phyloP scores from a whole-genome alignment of 1,284 basidiomycete genomes.

The Sparassis latifolia region DNA sequence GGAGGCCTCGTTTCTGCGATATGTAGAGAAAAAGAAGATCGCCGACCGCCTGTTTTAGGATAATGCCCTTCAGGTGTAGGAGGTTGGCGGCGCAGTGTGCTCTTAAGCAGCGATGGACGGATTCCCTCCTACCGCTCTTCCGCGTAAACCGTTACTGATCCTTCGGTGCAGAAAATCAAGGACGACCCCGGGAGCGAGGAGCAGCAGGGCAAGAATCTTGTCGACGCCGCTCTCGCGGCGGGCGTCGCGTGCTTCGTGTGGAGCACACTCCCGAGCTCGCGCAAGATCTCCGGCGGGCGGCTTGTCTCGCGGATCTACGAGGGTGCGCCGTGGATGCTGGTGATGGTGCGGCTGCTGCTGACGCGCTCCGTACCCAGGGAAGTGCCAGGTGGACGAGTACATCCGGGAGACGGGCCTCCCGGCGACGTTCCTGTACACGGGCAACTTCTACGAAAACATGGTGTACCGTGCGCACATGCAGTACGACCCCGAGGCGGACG shows the following conservation, averaged over 20 bases:
- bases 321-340: no score
- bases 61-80: no score
- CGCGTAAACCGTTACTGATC: no score
- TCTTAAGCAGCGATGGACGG: no score
- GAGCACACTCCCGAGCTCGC: conserved; percentile 20
- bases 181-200: conserved; percentile 20
- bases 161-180: conserved; percentile 14
- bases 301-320: conserved; percentile 20
- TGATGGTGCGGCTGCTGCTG: background rate
- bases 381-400: conserved; percentile 19
- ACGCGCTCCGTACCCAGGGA: conserved; percentile 5
- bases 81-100: no score
- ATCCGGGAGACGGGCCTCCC: conserved; percentile 13
- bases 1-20: no score
- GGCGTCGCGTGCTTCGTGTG: conserved; percentile 16
- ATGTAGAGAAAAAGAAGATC: no score
- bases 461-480: conserved; percentile 17
- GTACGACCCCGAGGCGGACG: conserved; percentile 14
- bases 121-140: no score
- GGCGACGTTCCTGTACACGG: conserved; percentile 15
- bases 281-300: conserved; percentile 15
- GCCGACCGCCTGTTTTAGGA: no score
- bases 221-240: conserved; percentile 14
- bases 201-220: conserved; percentile 19
- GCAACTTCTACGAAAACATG: conserved; percentile 22